Evolutionary conservation across 2,329 filamentous ascomycete genomes (phyloP), one percentile per base, ranked within the genome.

Genomic region (Talaromyces sp.): DNA sequence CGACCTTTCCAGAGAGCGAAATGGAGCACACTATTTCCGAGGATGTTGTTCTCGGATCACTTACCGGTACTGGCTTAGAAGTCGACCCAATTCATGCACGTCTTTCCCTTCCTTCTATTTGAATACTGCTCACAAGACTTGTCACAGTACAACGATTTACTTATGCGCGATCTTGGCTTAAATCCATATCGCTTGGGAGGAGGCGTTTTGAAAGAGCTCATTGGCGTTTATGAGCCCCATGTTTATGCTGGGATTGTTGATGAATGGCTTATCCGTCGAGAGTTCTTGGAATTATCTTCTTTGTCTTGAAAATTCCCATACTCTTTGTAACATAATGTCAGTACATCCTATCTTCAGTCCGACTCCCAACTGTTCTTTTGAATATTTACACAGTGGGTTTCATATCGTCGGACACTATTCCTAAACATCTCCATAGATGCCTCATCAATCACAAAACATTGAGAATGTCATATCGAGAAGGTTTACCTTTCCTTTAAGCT

Each of bases 211-310:
- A 55, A 17, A 9, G 65, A 67, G 49, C 27, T 66, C 16, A 61
- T 49, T 1, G 58, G 58, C 2, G 55, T 62, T 20, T 65, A 67
- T 49, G 42, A 54, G 10, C 60, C 65, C 6, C 55, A 52, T 6
- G 59, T 54, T 13, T 67, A 67, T 50, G 51, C 52, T 16, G 63
- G 63, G 9, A 67, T 66, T 17, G 65, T 66, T 20, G 56, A 65
- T 1, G 63, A 67, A 43, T 66, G 61, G 62, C n/a, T 17, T 20
- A 32, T 43, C 30, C 41, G 41, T 43, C 41, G 27, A 13, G 41
- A 43, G 4, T 43, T 43, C 4, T 30, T 43, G 27, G 5, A 43
- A 10, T 43, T 30, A 10, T 43, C 41, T 17, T 43, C 40, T 13
- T 17, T 43, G 24, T 9, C 40, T 29, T 43, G 27, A 43, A 14